Evolutionary conservation across 352 stramenopile genomes (phyloP).

Genomic region (Pythium folliculosum): DNA sequence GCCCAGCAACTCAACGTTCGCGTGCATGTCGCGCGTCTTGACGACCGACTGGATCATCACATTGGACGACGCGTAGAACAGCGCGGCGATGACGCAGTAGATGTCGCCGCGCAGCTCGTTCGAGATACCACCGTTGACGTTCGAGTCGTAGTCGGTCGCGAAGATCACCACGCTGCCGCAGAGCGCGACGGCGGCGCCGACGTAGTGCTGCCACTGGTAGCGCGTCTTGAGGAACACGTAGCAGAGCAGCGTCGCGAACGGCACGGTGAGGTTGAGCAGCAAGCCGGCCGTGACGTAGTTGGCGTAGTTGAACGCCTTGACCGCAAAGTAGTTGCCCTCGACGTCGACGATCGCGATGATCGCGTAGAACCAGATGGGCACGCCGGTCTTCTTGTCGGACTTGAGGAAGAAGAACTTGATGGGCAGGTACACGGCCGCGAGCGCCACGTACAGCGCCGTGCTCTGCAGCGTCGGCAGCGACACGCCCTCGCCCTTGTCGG

Average conservation of each 20-base stretch:
- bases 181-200: conserved; percentile 44
- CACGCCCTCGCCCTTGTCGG: conserved; percentile 35
- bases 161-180: conserved; percentile 60
- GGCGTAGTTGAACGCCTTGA: conserved; percentile 74
- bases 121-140: conserved; percentile 27
- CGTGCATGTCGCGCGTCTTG: conserved; percentile 53
- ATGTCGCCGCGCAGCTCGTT: conserved; percentile 54
- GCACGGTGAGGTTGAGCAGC: conserved; percentile 71
- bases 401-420: conserved; percentile 43
- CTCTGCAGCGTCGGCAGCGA: conserved; percentile 64
- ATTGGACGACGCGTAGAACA: conserved; percentile 67
- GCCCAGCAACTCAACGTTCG: conserved; percentile 60
- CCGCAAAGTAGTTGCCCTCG: conserved; percentile 71
- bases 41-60: conserved; percentile 75
- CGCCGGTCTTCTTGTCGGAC: conserved; percentile 28
- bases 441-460: conserved; percentile 54
- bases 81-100: conserved; percentile 60
- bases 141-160: conserved; percentile 52
- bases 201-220: conserved; percentile 57
- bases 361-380: conserved; percentile 66
- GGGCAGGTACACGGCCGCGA: conserved; percentile 48
- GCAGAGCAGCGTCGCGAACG: conserved; percentile 68
- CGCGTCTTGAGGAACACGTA: conserved; percentile 69
- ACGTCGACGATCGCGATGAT: conserved; percentile 60
- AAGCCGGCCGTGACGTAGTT: conserved; percentile 69